phyloP scores from a whole-genome alignment of 2,329 filamentous ascomycete genomes.

The Aspergillus novoparasiticus region DNA sequence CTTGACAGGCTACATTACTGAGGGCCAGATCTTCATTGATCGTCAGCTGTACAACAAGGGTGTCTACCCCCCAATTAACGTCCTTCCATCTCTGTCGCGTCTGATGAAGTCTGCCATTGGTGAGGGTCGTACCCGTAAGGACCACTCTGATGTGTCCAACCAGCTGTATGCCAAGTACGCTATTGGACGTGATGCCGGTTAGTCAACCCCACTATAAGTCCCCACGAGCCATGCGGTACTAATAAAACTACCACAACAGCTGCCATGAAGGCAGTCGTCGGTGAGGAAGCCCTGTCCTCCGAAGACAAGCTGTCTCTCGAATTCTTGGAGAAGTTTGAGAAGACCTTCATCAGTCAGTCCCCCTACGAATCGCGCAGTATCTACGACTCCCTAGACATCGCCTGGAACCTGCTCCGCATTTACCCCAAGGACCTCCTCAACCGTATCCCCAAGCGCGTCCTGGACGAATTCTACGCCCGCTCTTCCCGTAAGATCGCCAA shows the following conservation, averaged over 20 bases:
- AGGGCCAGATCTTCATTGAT: conserved; percentile 98
- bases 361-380: conserved; percentile 91
- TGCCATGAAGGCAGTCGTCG: conserved; percentile 98
- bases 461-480: conserved; percentile 81
- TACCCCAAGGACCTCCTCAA: conserved; percentile 98
- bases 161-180: conserved; percentile 99
- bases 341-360: conserved; percentile 88
- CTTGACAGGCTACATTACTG: conserved; percentile 97
- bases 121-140: conserved; percentile 92
- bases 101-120: conserved; percentile 99
- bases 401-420: conserved; percentile 94
- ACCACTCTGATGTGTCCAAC: conserved; percentile 98
- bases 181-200: conserved; percentile 87
- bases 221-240: conserved; percentile 2
- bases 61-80: conserved; percentile 98
- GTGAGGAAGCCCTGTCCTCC: conserved; percentile 91
- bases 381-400: conserved; percentile 90
- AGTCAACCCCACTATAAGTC: conserved; percentile 19
- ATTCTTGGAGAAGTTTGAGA: conserved; percentile 98
- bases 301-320: conserved; percentile 98
- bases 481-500: conserved; percentile 45
- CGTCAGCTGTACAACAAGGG: conserved; percentile 93
- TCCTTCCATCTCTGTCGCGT: conserved; percentile 94
- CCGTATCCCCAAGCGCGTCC: conserved; percentile 81
- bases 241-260: conserved; percentile 49